Evolutionary conservation across 1,284 basidiomycete genomes (phyloP), one percentile per base, ranked within the genome.

Genomic region (Rugosomyces carneus): DNA sequence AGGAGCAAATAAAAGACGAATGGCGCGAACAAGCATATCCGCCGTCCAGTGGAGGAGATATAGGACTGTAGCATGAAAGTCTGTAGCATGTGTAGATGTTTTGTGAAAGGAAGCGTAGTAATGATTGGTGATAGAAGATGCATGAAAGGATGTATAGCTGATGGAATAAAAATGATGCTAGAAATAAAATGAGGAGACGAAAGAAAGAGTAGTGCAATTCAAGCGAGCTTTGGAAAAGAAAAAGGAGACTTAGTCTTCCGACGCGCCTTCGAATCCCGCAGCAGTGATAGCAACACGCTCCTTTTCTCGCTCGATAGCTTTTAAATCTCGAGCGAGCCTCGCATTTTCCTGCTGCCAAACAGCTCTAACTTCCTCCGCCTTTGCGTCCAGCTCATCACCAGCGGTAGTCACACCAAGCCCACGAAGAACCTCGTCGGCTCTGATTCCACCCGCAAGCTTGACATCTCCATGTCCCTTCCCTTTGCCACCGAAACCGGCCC

Each of bases 271-370:
- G 48, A 87, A 79, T 3, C 52, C 51, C 13, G 47, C 48, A 37
- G 43, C 45, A 3, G 69, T 61, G 32, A 65, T 62, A 16, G 56
- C 55, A 5, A 53, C 49, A 10, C 54, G 54, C 37, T 56, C 57
- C 45, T 61, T 56, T 48, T 56, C 40, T 52, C 61, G 45, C 57
- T 55, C 34, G 55, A 64, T 52, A 54, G 63, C 66, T 56, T 75
- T 78, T 37, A 73, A 58, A 52, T 88, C 86, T 40, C 75, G 75
- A 21, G 62, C 59, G 41, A 84, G 70, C 47, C 75, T 70, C 8
- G 67, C 62, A 38, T 66, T 71, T 64, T 90, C 87, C 49, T 75
- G 71, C 27, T 74, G 67, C 82, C 84, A 89, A 42, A 90, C 78
- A 5, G 69, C 69, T 27, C 74, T 71, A 15, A 84, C 72, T 51